Evolutionary conservation across 2,329 filamentous ascomycete species (phyloP).

Genomic region (Periconia macrospinosa): DNA sequence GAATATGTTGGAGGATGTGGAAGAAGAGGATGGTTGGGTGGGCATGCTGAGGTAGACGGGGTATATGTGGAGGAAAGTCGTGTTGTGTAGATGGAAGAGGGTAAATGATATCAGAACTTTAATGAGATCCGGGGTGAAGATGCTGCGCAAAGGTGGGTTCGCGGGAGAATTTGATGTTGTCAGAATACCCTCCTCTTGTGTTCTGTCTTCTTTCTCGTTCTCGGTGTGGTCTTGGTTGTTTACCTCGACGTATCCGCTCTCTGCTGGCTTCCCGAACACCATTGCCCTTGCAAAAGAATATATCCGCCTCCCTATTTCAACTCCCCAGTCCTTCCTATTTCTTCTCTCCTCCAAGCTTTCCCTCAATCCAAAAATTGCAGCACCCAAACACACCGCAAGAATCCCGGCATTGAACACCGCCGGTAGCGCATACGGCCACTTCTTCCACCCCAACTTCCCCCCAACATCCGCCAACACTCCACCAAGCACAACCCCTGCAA

Average conservation of each 20-base stretch:
- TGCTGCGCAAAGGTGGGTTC: conserved; percentile 40
- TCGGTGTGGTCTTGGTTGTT: conserved; percentile 10
- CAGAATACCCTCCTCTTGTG: conserved; percentile 6
- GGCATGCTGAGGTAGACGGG: conserved; percentile 51
- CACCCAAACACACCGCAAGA: conserved; percentile 56
- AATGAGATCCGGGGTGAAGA: conserved; percentile 47
- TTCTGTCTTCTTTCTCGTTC: conserved; percentile 17
- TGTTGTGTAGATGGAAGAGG: conserved; percentile 49
- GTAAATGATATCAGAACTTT: conserved; percentile 46
- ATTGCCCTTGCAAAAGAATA: conserved; percentile 25
- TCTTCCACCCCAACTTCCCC: conserved; percentile 64
- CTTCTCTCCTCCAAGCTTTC: conserved; percentile 50
- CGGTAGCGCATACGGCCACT: conserved; percentile 69
- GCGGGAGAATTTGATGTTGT: conserved; percentile 45
- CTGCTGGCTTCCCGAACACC: conserved; percentile 16
- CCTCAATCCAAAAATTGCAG: conserved; percentile 65
- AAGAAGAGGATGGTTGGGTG: conserved; percentile 7
- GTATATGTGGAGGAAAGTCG: conserved; percentile 50
- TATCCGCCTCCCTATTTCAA: conserved; percentile 37
- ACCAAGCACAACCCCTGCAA: conserved; percentile 49
- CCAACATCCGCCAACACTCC: conserved; percentile 69
- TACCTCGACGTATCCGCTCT: too few species aligned
- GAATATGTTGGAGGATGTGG: conserved; percentile 29
- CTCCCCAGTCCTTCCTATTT: conserved; percentile 39
- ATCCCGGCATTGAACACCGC: conserved; percentile 66